Evolutionary conservation across 805 yeast species (phyloP).

Genomic region (Scheffersomyces amazonensis): DNA sequence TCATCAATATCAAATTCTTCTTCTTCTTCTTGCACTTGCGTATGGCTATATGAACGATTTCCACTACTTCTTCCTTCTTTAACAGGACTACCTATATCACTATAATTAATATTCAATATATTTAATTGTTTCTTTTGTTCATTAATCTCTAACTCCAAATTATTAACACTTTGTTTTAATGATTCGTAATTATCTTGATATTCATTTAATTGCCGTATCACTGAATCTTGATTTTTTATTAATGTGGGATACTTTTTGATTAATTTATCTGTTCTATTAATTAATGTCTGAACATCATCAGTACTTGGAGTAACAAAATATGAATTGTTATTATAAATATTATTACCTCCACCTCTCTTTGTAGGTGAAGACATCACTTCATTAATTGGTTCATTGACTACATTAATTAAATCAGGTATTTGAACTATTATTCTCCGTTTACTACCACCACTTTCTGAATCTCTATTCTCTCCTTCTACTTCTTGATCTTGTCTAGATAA

Average conservation of each 20-base stretch:
- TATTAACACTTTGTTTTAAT: conserved; percentile 36
- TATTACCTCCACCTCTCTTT: not conserved
- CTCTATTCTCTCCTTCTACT: not conserved
- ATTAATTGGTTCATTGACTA: no score
- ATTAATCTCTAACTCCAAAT: conserved; percentile 42
- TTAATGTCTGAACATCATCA: not conserved
- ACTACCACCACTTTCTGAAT: not conserved
- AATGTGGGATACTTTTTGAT: conserved; percentile 12
- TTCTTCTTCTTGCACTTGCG: conserved; percentile 8
- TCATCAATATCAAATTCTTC: conserved; percentile 30
- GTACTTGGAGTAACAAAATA: not conserved
- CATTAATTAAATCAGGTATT: not conserved
- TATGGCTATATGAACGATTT: no score
- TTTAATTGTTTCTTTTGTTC: conserved; percentile 41
- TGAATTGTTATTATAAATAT: not conserved
- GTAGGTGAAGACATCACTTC: not conserved
- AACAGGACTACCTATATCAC: conserved; percentile 8
- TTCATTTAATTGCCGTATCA: conserved; percentile 23
- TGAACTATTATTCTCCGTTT: not conserved
- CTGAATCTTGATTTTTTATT: conserved; percentile 18
- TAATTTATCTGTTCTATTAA: conserved; percentile 32
- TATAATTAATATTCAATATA: conserved; percentile 20
- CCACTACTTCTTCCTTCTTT: conserved; percentile 4
- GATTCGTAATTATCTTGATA: conserved; percentile 35
- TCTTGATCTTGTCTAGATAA: no score